phyloP scores from a whole-genome alignment of 371 early-diverging fungal genomes.

The Chytridium lagenaria region DNA sequence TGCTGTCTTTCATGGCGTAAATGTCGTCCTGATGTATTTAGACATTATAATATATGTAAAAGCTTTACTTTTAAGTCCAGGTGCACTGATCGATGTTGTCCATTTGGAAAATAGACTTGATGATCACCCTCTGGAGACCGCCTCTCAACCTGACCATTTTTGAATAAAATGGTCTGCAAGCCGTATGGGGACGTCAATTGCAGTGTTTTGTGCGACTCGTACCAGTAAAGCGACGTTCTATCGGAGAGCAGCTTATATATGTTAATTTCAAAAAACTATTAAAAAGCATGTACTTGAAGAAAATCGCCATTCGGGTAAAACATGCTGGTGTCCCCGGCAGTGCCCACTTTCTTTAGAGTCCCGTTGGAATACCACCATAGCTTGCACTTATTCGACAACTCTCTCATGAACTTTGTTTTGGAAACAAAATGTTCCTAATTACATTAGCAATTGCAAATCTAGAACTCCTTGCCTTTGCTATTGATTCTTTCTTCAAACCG shows the following conservation, averaged over 20 bases:
- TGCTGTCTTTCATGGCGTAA: no score
- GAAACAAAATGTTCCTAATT: background rate
- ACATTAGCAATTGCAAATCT: background rate
- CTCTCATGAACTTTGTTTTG: conserved; percentile 27
- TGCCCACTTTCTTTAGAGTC: conserved; percentile 36
- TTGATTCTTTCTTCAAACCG: background rate
- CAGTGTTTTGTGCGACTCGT: conserved; percentile 28
- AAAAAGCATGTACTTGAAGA: conserved; percentile 29
- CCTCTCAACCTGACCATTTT: conserved; percentile 47
- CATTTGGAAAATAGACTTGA: conserved; percentile 44
- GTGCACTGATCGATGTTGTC: no score
- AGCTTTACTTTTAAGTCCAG: no score
- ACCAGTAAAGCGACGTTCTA: conserved; percentile 40
- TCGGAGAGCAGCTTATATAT: conserved; percentile 30
- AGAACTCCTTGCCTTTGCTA: background rate
- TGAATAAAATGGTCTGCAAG: conserved; percentile 35
- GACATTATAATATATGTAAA: no score
- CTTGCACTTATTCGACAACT: conserved; percentile 33
- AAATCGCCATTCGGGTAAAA: conserved; percentile 45
- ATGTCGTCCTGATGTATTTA: no score
- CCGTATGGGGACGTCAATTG: conserved; percentile 44
- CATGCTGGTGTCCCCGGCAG: conserved; percentile 16
- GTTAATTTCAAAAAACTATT: background rate
- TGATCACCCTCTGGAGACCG: conserved; percentile 39
- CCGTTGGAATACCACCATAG: conserved; percentile 46